phyloP scores from a whole-genome alignment of 2,329 filamentous ascomycete genomes.

The Emmonsia crescens region DNA sequence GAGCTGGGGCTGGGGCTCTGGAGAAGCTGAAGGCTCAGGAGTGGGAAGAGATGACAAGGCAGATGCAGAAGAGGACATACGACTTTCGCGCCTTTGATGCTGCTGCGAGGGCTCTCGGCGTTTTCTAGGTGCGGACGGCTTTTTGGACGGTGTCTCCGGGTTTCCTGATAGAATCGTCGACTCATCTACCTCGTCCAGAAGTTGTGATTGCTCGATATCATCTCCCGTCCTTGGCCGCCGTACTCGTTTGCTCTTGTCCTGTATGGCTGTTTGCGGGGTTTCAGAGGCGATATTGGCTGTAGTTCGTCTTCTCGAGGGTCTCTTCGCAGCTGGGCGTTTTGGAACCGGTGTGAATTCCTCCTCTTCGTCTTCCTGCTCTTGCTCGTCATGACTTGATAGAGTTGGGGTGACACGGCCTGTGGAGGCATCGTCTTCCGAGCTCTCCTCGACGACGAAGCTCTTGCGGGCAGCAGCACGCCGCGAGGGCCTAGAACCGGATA shows the following conservation, averaged over 20 bases:
- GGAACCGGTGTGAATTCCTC: constrained; percentile 73
- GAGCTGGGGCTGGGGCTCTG: constrained; percentile 42
- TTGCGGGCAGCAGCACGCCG: constrained; percentile 54
- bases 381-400: constrained; percentile 36
- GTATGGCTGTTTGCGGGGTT: constrained; percentile 29
- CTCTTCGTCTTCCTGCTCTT: constrained; percentile 51
- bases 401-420: constrained; percentile 39
- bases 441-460: constrained; percentile 63
- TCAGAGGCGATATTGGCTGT: constrained; percentile 36
- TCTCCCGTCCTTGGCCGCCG: constrained; percentile 35
- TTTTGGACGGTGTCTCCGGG: constrained; percentile 46
- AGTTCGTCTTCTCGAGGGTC: constrained; percentile 47
- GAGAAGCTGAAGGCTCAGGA: constrained; percentile 45
- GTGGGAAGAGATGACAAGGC: constrained; percentile 36
- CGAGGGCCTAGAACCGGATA: constrained; percentile 39
- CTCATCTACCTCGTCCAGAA: constrained; percentile 43
- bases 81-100: constrained; percentile 21
- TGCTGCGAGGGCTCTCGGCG: constrained; percentile 48
- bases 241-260: constrained; percentile 23
- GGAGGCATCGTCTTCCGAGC: constrained; percentile 59
- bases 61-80: constrained; percentile 31
- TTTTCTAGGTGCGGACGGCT: constrained; percentile 49
- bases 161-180: constrained; percentile 42
- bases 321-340: constrained; percentile 45
- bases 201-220: not conserved